Evolutionary conservation across 2,329 filamentous ascomycete species (phyloP).

Genomic region (Bipolaris cookei): DNA sequence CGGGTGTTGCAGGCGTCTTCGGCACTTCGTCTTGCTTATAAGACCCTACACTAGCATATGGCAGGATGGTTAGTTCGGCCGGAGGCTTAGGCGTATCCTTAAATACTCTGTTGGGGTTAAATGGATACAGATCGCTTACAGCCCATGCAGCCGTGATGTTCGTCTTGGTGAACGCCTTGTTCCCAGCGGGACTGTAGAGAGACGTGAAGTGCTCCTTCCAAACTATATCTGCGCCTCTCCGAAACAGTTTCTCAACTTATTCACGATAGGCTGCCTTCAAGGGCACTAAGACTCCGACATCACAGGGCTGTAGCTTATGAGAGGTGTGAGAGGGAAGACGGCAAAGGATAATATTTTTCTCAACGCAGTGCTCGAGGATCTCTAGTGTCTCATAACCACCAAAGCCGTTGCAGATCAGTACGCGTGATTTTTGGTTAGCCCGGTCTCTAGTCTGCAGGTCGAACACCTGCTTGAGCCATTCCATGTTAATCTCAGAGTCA

Average conservation of each 20-base stretch:
- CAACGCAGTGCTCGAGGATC: constrained; percentile 40
- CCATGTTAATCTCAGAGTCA: constrained; percentile 1
- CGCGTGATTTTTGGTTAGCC: background rate
- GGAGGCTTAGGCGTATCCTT: constrained; percentile 31
- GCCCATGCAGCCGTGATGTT: constrained; percentile 43
- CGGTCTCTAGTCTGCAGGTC: background rate
- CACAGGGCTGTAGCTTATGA: too few relatives aligned
- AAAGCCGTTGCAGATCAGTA: constrained; percentile 26
- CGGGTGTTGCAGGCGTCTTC: constrained; percentile 32
- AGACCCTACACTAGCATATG: too few relatives aligned
- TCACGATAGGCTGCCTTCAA: background rate
- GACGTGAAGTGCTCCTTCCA: constrained; percentile 26
- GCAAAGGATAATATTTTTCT: constrained; percentile 36
- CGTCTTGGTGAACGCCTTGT: constrained; percentile 30
- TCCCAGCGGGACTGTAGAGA: constrained; percentile 31
- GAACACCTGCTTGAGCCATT: constrained; percentile 2
- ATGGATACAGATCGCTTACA: constrained; percentile 37
- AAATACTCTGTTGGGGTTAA: constrained; percentile 42
- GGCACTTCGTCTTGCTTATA: background rate
- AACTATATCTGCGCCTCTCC: constrained; percentile 13
- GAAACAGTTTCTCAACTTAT: constrained; percentile 13
- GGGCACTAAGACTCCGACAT: background rate
- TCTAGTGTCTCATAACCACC: constrained; percentile 46
- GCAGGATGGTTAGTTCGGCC: background rate
- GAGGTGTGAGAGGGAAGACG: too few relatives aligned